These are phyloP conservation scores for Paecilomyces sp. DNA, from an alignment of 2,329 filamentous ascomycete genomes.

Conservation along the genomic window DNA sequence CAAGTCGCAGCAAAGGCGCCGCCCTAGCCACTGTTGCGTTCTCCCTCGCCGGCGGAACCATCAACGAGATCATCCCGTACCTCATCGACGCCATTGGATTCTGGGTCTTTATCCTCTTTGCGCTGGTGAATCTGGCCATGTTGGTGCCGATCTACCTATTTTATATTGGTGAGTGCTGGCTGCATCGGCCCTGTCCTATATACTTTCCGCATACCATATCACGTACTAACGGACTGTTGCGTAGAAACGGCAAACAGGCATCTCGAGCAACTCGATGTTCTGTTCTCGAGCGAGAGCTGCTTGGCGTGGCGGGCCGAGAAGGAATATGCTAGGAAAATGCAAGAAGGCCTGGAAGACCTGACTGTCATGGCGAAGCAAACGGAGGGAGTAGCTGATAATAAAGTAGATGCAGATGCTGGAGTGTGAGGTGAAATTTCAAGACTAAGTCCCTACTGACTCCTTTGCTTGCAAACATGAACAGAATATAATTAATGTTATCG, in stretches of 20 bases:
- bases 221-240: background rate
- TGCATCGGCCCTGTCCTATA: background rate
- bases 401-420: background rate
- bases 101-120: slow-evolving; percentile 26
- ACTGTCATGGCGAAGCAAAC: background rate
- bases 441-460: no score
- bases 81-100: slow-evolving; percentile 23
- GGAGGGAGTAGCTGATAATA: background rate
- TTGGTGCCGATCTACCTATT: slow-evolving; percentile 20
- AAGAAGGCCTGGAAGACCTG: background rate
- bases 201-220: background rate
- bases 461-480: no score
- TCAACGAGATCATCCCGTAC: slow-evolving; percentile 26
- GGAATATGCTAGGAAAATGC: background rate
- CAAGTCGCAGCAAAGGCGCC: background rate
- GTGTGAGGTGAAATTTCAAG: background rate
- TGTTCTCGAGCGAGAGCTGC: slow-evolving; percentile 17
- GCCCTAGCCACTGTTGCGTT: slow-evolving; percentile 18
- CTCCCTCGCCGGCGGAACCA: slow-evolving; percentile 18
- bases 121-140: slow-evolving; percentile 19
- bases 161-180: slow-evolving; percentile 13
- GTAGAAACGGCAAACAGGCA: slow-evolving; percentile 18
- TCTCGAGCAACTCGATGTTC: slow-evolving; percentile 18
- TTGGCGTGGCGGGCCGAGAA: slow-evolving; percentile 16
- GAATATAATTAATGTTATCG: no score